Evolutionary conservation across 2,329 filamentous ascomycete species (phyloP), one percentile per base, ranked within the genome.

Genomic region (Cordyceps cicadae): DNA sequence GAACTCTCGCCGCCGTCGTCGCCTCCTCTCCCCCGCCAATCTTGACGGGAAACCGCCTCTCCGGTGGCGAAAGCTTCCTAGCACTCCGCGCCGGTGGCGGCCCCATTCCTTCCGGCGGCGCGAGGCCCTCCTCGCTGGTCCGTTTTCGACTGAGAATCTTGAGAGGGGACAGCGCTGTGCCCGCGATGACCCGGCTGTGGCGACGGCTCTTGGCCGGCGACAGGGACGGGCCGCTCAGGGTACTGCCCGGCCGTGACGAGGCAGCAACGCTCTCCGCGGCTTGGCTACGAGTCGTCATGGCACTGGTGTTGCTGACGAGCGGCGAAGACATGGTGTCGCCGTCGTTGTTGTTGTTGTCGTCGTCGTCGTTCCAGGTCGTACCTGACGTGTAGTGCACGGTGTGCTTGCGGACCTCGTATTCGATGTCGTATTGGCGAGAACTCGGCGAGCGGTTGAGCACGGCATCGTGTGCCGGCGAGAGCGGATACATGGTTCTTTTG

Each of bases 41-140:
- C 70, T 81, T 84, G 66, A 87, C 78, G 59, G 84, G 84, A 67
- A 87, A 87, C 61, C 84, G 77, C 70, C 81, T 84, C 64, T 81
- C 81, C 17, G 82, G 81, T 46, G 69, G 79, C 50, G 57, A 54
- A 48, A 77, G 64, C 64, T 77, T 81, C 60, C 79, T 72, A 32
- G 81, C 78, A 65, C 77, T 82, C 49, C 75, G 73, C 9, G 71
- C 67, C 51, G 71, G 65, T 15, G 70, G 67, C 57, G 70, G 68
- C 66, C 69, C 50, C 61, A 60, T 62, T 8, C 32, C 12, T 17
- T 37, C 34, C 46, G 32, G 3, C 19, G 32, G 29, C 24, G 39
- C 45, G 43, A 14, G 9, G 19, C n/a, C 63, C 65, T 51, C 63
- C 58, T 61, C 64, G 66, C 62, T 72, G 70, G 45, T 72, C 72